These are phyloP conservation scores for Talaromyces ruber DNA, from an alignment of 495 filamentous ascomycete species.

Conservation along the genomic window DNA sequence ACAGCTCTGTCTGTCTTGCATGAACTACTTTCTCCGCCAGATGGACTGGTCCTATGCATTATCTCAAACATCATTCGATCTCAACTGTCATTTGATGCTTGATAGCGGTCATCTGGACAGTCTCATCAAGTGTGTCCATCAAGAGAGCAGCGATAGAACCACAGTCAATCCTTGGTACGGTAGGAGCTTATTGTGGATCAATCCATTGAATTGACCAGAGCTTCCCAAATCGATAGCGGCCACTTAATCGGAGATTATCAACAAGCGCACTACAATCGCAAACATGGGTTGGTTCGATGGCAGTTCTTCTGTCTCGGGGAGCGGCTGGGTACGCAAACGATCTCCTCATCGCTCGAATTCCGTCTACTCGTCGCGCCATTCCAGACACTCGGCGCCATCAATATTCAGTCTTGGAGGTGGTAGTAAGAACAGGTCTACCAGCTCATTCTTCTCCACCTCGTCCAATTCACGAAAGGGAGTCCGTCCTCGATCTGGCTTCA, in stretches of 20 bases:
- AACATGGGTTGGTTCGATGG: constrained; percentile 46
- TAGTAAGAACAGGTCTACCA: constrained; percentile 32
- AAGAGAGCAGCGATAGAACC: not conserved
- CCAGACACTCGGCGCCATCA: constrained; percentile 37
- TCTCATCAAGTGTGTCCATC: not conserved
- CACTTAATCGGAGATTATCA: not conserved
- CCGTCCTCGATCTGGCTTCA: constrained; percentile 65
- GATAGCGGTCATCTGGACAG: not conserved
- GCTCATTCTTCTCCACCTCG: constrained; percentile 43
- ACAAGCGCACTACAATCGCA: not conserved
- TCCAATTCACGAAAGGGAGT: constrained; percentile 53
- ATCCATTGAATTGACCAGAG: not conserved
- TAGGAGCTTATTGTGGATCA: not conserved
- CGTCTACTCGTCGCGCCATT: constrained; percentile 28
- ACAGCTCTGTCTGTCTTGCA: constrained; percentile 1
- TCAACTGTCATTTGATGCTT: not conserved
- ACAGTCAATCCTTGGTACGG: not conserved
- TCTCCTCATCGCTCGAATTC: constrained; percentile 28
- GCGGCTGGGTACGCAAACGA: constrained; percentile 22
- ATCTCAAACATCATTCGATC: not conserved
- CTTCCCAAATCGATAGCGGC: not conserved
- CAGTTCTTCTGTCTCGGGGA: constrained; percentile 18
- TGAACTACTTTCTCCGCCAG: not conserved
- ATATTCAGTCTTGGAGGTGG: constrained; percentile 42
- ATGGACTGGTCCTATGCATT: not conserved